Percentiles rank a stretch among this genome's conserved stretches.
Evolutionary conservation across 2,329 filamentous ascomycete species (phyloP).

Genomic region (Diaporthe batatas): DNA sequence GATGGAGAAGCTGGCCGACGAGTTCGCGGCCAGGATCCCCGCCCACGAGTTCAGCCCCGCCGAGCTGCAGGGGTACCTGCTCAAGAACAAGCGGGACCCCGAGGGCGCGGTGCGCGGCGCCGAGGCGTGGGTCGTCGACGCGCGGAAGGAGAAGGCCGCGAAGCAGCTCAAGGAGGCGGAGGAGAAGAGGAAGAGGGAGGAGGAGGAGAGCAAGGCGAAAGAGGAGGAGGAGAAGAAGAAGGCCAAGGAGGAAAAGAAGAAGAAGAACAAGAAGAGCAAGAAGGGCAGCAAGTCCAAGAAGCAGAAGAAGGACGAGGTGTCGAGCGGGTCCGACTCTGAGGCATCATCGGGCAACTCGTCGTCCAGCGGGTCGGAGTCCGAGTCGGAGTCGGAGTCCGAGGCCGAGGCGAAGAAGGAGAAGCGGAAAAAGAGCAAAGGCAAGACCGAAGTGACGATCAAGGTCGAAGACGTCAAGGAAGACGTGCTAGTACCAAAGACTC

Average conservation of each 20-base stretch:
- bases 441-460: constrained; percentile 26
- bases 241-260: constrained; percentile 46
- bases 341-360: too few species aligned
- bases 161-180: constrained; percentile 59
- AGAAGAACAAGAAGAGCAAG: constrained; percentile 46
- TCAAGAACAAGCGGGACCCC: constrained; percentile 68
- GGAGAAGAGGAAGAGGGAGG: constrained; percentile 55
- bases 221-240: constrained; percentile 50
- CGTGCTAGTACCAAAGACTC: constrained; percentile 1
- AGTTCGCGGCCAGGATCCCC: constrained; percentile 66
- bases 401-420: constrained; percentile 43
- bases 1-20: constrained; percentile 60
- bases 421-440: constrained; percentile 41
- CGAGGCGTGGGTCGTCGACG: constrained; percentile 64
- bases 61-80: constrained; percentile 70
- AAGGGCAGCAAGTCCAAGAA: constrained; percentile 48
- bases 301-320: constrained; percentile 42
- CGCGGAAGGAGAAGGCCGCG: constrained; percentile 62
- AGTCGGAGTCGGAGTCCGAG: constrained; percentile 43
- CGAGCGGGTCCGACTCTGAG: too few species aligned
- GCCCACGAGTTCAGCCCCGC: constrained; percentile 70
- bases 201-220: constrained; percentile 52
- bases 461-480: constrained; percentile 3
- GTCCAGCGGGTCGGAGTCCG: too few species aligned
- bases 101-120: constrained; percentile 61